Evolutionary conservation across 1,284 basidiomycete species (phyloP).

Genomic region (Gastroboletus turbinatus): DNA sequence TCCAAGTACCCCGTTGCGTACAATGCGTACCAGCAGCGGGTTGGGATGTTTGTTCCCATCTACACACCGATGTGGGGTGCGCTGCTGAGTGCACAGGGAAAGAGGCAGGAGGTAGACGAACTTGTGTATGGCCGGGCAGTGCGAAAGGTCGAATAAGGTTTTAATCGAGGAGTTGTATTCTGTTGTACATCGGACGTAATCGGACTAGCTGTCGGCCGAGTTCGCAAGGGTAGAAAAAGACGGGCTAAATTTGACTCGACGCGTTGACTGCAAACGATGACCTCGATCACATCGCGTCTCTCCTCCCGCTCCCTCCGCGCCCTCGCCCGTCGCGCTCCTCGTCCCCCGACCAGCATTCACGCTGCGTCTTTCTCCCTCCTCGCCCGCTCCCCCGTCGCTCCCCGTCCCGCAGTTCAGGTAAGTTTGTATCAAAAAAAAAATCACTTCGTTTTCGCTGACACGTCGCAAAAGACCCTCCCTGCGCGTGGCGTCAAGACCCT

Average conservation of each 20-base stretch:
- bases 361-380: slow-evolving; percentile 76
- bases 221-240: slow-evolving; percentile 12
- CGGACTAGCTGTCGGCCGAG: slow-evolving; percentile 17
- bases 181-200: too few relatives aligned
- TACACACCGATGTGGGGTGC: slow-evolving; percentile 47
- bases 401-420: slow-evolving; percentile 47
- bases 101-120: slow-evolving; percentile 38
- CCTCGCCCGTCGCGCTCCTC: slow-evolving; percentile 23
- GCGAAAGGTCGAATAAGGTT: slow-evolving; percentile 21
- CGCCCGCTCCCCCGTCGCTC: slow-evolving; percentile 48
- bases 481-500: slow-evolving; percentile 92
- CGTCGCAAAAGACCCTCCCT: slow-evolving; percentile 28
- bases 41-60: slow-evolving; percentile 78
- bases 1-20: slow-evolving; percentile 79
- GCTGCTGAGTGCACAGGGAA: slow-evolving; percentile 36
- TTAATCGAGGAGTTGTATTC: too few relatives aligned
- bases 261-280: slow-evolving; percentile 13
- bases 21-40: slow-evolving; percentile 69
- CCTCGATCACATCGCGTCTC: slow-evolving; percentile 23
- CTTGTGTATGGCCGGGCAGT: slow-evolving; percentile 41
- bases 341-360: slow-evolving; percentile 32
- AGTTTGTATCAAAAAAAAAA: slow-evolving; percentile 19
- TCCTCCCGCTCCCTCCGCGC: slow-evolving; percentile 24
- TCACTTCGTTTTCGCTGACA: slow-evolving; percentile 12
- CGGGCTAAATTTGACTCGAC: neutral